Percentiles rank a stretch among this genome's conserved stretches.
phyloP scores from a whole-genome alignment of 768 basidiomycete genomes.

The Pluteus cervinus region DNA sequence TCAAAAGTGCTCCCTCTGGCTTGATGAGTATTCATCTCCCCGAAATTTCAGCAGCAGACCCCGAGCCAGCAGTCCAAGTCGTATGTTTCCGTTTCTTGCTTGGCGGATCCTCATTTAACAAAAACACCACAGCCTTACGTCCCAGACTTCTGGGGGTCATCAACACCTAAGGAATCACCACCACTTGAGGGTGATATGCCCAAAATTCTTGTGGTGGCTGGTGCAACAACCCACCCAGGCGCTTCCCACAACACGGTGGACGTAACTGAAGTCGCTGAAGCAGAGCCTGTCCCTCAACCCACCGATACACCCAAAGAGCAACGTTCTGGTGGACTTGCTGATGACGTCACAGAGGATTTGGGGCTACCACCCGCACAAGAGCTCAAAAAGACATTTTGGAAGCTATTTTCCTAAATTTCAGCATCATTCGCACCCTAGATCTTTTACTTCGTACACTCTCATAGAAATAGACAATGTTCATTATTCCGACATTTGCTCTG shows the following conservation, averaged over 20 bases:
- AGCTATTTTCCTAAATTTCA: conserved; percentile 21
- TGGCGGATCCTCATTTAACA: too few species aligned
- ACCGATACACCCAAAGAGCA: conserved; percentile 6
- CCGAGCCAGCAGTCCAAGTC: conserved; percentile 44
- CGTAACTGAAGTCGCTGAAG: conserved; percentile 11
- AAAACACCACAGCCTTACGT: conserved; percentile 41
- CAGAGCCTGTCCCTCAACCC: conserved; percentile 9
- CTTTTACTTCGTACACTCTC: background rate
- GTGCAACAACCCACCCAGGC: conserved; percentile 27
- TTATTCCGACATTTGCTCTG: background rate
- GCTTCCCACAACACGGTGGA: conserved; percentile 30
- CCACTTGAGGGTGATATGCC: conserved; percentile 24
- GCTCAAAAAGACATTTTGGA: conserved; percentile 24
- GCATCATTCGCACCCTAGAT: background rate
- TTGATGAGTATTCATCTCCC: conserved; percentile 42
- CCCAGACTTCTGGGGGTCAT: conserved; percentile 41
- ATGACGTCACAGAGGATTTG: conserved; percentile 41
- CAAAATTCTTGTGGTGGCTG: conserved; percentile 39
- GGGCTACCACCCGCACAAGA: conserved; percentile 32
- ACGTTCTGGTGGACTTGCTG: conserved; percentile 29
- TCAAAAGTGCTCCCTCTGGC: conserved; percentile 2
- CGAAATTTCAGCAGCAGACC: conserved; percentile 37
- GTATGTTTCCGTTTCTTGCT: conserved; percentile 37
- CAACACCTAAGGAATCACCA: conserved; percentile 11
- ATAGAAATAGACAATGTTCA: background rate